These are phyloP conservation scores for Arthroderma uncinatum DNA, from an alignment of 2,329 filamentous ascomycete species.

Conservation along the genomic window DNA sequence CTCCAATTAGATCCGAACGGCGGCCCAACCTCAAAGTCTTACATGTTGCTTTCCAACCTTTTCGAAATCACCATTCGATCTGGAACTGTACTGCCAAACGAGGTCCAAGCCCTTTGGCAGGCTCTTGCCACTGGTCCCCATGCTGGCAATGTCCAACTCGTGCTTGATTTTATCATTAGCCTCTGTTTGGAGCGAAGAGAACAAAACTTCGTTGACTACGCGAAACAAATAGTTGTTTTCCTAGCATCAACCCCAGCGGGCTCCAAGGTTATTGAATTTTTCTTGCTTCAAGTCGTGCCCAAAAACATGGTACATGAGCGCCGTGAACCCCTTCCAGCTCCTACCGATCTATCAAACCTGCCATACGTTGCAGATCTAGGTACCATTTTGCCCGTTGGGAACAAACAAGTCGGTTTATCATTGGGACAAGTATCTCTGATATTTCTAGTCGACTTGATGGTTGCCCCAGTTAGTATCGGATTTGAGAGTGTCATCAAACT, in stretches of 20 bases:
- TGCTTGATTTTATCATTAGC: conserved; percentile 91
- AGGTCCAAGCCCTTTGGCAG: conserved; percentile 96
- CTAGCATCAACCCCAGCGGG: conserved; percentile 75
- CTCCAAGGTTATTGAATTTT: conserved; percentile 85
- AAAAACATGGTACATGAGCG: conserved; percentile 95
- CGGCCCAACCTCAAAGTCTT: conserved; percentile 79
- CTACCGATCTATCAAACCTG: conserved; percentile 60
- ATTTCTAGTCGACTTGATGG: conserved; percentile 88
- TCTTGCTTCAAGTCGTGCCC: conserved; percentile 80
- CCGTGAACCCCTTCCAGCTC: conserved; percentile 53
- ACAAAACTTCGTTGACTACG: conserved; percentile 96
- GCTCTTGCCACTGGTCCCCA: conserved; percentile 87
- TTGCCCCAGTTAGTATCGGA: conserved; percentile 71
- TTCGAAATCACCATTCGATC: conserved; percentile 94
- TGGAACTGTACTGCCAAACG: conserved; percentile 78
- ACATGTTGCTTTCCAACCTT: conserved; percentile 87
- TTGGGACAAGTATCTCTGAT: conserved; percentile 88
- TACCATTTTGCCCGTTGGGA: conserved; percentile 68
- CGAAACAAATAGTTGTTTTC: conserved; percentile 96
- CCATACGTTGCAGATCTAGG: conserved; percentile 84
- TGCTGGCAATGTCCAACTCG: conserved; percentile 83
- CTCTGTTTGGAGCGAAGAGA: conserved; percentile 87
- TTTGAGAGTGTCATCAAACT: conserved; percentile 73
- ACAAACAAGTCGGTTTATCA: conserved; percentile 84
- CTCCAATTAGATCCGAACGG: conserved; percentile 85